phyloP scores from a whole-genome alignment of 176 grass and related monocot species.

The Zoysia pacifica region DNA sequence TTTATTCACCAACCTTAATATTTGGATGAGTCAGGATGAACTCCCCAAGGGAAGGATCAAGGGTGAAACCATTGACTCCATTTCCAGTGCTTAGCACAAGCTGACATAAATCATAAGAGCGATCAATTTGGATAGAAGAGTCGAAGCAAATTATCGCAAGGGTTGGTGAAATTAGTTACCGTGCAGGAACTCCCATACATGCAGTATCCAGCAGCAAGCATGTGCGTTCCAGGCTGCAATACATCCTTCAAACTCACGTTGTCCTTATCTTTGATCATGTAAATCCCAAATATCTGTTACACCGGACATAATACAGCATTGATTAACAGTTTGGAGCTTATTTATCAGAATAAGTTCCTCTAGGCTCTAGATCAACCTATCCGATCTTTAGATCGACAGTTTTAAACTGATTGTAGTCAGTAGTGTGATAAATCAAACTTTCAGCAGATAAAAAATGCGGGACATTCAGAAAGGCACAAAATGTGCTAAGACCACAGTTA shows the following conservation, averaged over 20 bases:
- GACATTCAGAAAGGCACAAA: background rate
- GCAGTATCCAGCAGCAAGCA: constrained; percentile 95
- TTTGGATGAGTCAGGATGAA: constrained; percentile 77
- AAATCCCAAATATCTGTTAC: constrained; percentile 80
- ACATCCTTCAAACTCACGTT: constrained; percentile 71
- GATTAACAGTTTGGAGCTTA: background rate
- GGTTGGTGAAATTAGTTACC: constrained; percentile 39
- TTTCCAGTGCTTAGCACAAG: constrained; percentile 80
- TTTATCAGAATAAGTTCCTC: background rate
- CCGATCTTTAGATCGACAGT: too few relatives aligned
- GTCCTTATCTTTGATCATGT: constrained; percentile 75
- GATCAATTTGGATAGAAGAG: background rate
- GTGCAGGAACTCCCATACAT: constrained; percentile 99
- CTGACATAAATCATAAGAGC: constrained; percentile 8
- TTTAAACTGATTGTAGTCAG: background rate
- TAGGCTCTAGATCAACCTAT: background rate
- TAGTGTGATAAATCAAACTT: background rate
- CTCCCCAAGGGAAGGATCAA: constrained; percentile 78
- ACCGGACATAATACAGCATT: background rate
- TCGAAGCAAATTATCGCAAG: background rate
- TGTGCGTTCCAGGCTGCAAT: constrained; percentile 79
- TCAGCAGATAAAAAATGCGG: background rate
- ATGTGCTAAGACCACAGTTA: background rate
- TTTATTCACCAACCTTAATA: constrained; percentile 56
- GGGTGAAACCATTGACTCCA: constrained; percentile 78